These are phyloP conservation scores for Passalora sequoiae DNA, from an alignment of 2,329 filamentous ascomycete genomes.

Conservation along the genomic window DNA sequence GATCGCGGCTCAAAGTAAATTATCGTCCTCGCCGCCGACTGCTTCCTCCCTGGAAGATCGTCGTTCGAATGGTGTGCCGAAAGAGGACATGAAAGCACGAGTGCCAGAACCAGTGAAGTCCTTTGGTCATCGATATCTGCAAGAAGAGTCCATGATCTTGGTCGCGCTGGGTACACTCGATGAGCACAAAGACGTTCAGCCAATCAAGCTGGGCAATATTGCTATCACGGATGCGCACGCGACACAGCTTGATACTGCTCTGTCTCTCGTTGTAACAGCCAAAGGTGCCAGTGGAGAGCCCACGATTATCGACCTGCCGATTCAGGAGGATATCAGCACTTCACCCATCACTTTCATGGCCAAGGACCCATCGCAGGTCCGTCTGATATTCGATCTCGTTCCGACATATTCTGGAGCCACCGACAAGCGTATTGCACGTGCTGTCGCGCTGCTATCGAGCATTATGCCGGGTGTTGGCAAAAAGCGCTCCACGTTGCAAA, in stretches of 20 bases:
- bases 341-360: constrained; percentile 90
- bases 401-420: constrained; percentile 83
- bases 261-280: constrained; percentile 87
- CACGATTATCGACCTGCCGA: constrained; percentile 82
- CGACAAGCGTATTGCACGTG: constrained; percentile 81
- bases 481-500: constrained; percentile 85
- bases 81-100: constrained; percentile 34
- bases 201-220: constrained; percentile 83
- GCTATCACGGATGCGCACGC: constrained; percentile 82
- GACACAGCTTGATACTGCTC: constrained; percentile 87
- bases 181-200: constrained; percentile 68
- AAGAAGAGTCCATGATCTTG: constrained; percentile 78
- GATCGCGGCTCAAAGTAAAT: constrained; percentile 19
- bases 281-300: constrained; percentile 79
- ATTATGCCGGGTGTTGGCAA: constrained; percentile 77
- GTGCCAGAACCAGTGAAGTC: constrained; percentile 78
- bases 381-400: constrained; percentile 87
- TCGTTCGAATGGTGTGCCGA: constrained; percentile 36
- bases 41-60: constrained; percentile 53
- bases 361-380: constrained; percentile 70
- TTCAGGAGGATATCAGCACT: constrained; percentile 88
- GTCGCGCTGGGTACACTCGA: constrained; percentile 96
- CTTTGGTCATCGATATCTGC: constrained; percentile 93
- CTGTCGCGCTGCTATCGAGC: constrained; percentile 78
- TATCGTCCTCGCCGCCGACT: constrained; percentile 23